phyloP scores from a whole-genome alignment of 257 asterid species.

The Capsicum pubescens region DNA sequence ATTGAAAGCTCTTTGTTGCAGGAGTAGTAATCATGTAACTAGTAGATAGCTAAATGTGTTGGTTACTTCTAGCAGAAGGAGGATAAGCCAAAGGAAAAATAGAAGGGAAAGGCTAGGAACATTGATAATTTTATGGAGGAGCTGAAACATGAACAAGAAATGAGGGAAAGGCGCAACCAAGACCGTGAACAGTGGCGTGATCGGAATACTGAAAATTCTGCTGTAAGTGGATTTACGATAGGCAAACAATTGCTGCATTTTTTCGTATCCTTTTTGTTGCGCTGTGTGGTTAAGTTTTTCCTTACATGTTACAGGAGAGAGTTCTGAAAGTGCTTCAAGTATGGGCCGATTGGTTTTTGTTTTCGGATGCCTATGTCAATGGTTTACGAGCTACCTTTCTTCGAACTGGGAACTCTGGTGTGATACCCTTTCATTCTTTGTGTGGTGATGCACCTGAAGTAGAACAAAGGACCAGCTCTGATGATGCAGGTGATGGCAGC shows the following conservation, averaged over 20 bases:
- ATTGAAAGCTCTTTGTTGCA: conserved; percentile 27
- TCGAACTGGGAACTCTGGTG: conserved; percentile 83
- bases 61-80: conserved; percentile 60
- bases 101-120: conserved; percentile 80
- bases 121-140: conserved; percentile 97
- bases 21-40: conserved; percentile 24
- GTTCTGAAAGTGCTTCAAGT: conserved; percentile 92
- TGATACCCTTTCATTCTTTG: conserved; percentile 77
- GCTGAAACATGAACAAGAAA: conserved; percentile 89
- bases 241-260: neutral
- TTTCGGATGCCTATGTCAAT: conserved; percentile 89
- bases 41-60: conserved; percentile 30
- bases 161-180: conserved; percentile 91
- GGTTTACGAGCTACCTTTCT: conserved; percentile 93
- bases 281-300: conserved; percentile 33
- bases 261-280: neutral
- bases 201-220: conserved; percentile 68
- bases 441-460: conserved; percentile 92
- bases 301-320: conserved; percentile 63
- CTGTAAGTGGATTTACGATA: conserved; percentile 49
- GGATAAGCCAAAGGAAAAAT: conserved; percentile 86
- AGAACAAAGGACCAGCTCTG: conserved; percentile 61
- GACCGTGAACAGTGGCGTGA: conserved; percentile 87
- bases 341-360: conserved; percentile 96
- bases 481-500: conserved; percentile 50